These are phyloP conservation scores for Beauveria asiatica DNA, from an alignment of 2,329 filamentous ascomycete genomes.

Conservation along the genomic window DNA sequence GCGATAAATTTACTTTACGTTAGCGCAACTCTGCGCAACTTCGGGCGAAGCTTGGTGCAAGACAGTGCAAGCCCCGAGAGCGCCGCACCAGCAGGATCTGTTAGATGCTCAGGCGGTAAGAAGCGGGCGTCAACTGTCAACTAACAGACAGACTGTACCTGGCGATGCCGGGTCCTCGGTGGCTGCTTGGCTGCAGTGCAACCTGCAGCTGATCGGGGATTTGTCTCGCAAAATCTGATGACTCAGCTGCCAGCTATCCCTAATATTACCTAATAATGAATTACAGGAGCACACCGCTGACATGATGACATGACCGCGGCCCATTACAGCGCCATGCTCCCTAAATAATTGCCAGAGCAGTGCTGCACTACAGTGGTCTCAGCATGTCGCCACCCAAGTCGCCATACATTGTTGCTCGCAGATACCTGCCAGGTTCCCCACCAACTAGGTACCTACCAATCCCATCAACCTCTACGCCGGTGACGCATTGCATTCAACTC, in stretches of 20 bases:
- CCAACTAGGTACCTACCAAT: background rate
- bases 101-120: background rate
- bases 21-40: slow-evolving; percentile 1
- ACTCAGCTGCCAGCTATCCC: background rate
- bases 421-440: background rate
- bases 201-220: background rate
- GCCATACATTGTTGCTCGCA: no score
- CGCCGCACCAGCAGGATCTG: background rate
- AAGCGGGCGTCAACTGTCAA: background rate
- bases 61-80: slow-evolving; percentile 4
- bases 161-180: background rate
- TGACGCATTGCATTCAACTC: slow-evolving; percentile 7
- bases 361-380: background rate
- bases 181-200: background rate
- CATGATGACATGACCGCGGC: no score
- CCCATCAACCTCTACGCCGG: background rate
- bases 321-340: background rate
- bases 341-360: no score
- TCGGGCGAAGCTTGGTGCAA: background rate
- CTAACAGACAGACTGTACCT: background rate
- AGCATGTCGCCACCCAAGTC: no score
- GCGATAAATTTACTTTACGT: slow-evolving; percentile 2
- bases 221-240: background rate
- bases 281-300: background rate
- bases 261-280: no score